Conservation (phyloP, 2,329 filamentous ascomycete species). For the Monilinia fructigena region DNA sequence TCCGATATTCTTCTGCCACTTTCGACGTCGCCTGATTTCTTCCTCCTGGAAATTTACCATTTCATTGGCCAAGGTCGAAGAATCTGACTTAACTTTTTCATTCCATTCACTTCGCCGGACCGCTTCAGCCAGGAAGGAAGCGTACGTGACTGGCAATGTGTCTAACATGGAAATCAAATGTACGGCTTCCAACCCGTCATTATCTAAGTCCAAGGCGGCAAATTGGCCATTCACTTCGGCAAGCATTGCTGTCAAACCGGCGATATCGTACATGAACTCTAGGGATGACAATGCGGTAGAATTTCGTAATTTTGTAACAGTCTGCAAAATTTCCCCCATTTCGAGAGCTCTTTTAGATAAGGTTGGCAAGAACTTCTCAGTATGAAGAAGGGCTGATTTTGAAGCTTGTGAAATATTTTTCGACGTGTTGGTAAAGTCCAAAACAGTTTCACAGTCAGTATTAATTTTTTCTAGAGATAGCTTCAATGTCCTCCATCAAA, state of each 20-base stretch:
- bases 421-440: constrained; percentile 65
- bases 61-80: constrained; percentile 84
- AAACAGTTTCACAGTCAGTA: constrained; percentile 77
- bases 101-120: constrained; percentile 86
- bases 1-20: constrained; percentile 85
- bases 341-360: constrained; percentile 56
- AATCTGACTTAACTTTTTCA: constrained; percentile 85
- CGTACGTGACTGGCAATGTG: constrained; percentile 84
- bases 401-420: constrained; percentile 63
- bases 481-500: constrained; percentile 80
- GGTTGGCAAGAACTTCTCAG: constrained; percentile 59
- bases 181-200: constrained; percentile 77
- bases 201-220: constrained; percentile 66
- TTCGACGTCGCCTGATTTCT: constrained; percentile 81
- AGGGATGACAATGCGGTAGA: constrained; percentile 63
- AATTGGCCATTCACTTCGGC: constrained; percentile 71
- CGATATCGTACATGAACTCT: constrained; percentile 78
- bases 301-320: constrained; percentile 66
- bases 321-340: constrained; percentile 60
- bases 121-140: constrained; percentile 82
- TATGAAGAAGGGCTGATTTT: constrained; percentile 62
- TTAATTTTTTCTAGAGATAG: constrained; percentile 85
- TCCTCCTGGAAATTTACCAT: constrained; percentile 91
- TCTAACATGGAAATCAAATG: constrained; percentile 77
- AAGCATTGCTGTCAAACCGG: constrained; percentile 73